Evolutionary conservation across 2,329 filamentous ascomycete genomes (phyloP), one percentile per base, ranked within the genome.

Genomic region (Metarhizium humberi): DNA sequence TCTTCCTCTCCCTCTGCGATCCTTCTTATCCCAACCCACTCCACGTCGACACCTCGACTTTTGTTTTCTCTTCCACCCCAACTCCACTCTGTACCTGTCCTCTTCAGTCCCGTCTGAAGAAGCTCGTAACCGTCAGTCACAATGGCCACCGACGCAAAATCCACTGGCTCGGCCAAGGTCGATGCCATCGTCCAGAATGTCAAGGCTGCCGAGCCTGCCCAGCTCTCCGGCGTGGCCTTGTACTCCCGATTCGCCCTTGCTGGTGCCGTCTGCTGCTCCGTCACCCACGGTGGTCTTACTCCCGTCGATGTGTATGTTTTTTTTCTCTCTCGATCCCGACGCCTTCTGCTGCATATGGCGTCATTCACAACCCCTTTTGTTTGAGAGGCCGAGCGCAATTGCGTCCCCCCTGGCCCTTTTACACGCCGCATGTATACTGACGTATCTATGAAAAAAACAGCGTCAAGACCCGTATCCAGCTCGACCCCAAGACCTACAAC

Each of bases 161-260:
- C 68, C 57, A 72, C 71, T 61, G 68, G 66, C 66, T 73, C 71
- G 66, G 62, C 70, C 66, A 74, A 75, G 71, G 68, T 75, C 70
- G 71, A 75, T 56, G 71, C 72, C 64, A 67, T 73, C 64, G 69
- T 74, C 66, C 67, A 73, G 67, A 69, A 68, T 61, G 66, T 70
- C 63, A 71, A 71, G 64, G 69, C 69, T 62, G 65, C 65, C 57
- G 69, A 73, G 60, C 71, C 73, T 56, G 60, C 67, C 60, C 71
- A 76, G 71, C 72, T 74, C 59, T 70, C 69, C 61, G 78, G 77
- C 63, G 4, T 91, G 64, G 78, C 73, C 58, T 89, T 99, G 67
- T 97, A 97, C 86, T 89, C 90, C 68, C 85, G 90, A 77, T 96
- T 96, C 80, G 92, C 94, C 77, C 88, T 99, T 69, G 92, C 94